Percentiles rank a stretch among this genome's conserved stretches.
phyloP scores from a whole-genome alignment of 2,329 filamentous ascomycete genomes.

The Fusarium sp. region DNA sequence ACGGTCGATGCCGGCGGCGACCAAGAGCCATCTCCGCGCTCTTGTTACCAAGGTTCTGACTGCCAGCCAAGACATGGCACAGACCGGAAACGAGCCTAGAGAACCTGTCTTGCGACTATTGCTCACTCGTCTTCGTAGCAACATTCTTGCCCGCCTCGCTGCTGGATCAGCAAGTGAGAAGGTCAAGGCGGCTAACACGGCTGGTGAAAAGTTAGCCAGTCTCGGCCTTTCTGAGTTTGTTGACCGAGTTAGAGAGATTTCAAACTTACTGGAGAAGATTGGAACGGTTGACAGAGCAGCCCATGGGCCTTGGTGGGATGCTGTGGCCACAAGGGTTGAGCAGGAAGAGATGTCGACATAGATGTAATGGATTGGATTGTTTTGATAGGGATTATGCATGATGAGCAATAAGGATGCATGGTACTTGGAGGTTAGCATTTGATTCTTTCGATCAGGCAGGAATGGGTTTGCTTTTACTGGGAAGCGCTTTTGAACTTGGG shows the following conservation, averaged over 20 bases:
- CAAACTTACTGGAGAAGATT: constrained; percentile 72
- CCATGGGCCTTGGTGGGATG: constrained; percentile 77
- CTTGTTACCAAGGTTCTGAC: constrained; percentile 66
- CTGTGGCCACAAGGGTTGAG: constrained; percentile 66
- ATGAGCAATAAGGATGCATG: constrained; percentile 35
- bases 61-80: constrained; percentile 58
- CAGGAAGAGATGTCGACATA: constrained; percentile 49
- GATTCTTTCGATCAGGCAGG: background rate
- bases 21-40: constrained; percentile 66
- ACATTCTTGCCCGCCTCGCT: constrained; percentile 71
- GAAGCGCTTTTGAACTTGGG: constrained; percentile 26
- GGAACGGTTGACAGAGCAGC: constrained; percentile 73
- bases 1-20: constrained; percentile 71
- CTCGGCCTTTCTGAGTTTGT: constrained; percentile 80
- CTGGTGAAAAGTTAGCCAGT: constrained; percentile 73
- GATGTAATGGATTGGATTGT: background rate
- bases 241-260: constrained; percentile 72
- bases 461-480: constrained; percentile 15
- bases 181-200: constrained; percentile 73
- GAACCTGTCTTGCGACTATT: constrained; percentile 73
- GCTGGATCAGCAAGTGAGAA: constrained; percentile 75
- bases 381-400: constrained; percentile 18
- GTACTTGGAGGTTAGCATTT: constrained; percentile 27
- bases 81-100: constrained; percentile 53
- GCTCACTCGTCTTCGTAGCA: constrained; percentile 71